Conservation (phyloP, 371 early-diverging fungal genomes). For the Mortierella sp. region DNA sequence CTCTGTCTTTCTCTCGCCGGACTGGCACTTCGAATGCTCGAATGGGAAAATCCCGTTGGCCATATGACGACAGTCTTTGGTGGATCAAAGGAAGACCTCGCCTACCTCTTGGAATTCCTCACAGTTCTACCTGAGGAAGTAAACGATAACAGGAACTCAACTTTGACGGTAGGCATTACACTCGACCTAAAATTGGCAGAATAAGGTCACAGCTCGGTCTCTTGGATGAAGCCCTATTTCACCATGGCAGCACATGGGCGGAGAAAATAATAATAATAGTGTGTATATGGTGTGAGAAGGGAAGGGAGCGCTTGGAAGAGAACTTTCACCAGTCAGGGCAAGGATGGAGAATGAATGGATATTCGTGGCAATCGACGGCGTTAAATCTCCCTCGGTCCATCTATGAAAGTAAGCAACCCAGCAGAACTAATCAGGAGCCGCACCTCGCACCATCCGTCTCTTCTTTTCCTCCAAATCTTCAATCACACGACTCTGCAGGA, state of each 20-base stretch:
- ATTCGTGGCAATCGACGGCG: not conserved
- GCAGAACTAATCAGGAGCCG: conserved; percentile 33
- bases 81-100: conserved; percentile 62
- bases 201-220: not conserved
- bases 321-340: no score
- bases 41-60: conserved; percentile 85
- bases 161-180: conserved; percentile 41
- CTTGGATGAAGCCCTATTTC: not conserved
- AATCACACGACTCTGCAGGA: conserved; percentile 56
- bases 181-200: not conserved
- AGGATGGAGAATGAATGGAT: no score
- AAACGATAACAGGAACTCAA: conserved; percentile 62
- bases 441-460: conserved; percentile 6
- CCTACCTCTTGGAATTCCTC: conserved; percentile 81
- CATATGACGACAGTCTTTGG: conserved; percentile 74
- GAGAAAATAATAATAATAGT: no score
- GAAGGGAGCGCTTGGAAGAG: no score
- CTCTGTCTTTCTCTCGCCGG: conserved; percentile 88
- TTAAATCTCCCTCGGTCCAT: not conserved
- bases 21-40: conserved; percentile 83
- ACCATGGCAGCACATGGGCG: no score
- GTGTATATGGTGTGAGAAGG: no score
- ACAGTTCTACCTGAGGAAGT: conserved; percentile 92
- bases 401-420: no score
- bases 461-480: conserved; percentile 6